A percentile compares a stretch with the other conserved stretches of the same genome.
These are phyloP conservation scores for Parietichytrium sp. DNA, from an alignment of 108 stramenopile genomes.

Conservation along the genomic window DNA sequence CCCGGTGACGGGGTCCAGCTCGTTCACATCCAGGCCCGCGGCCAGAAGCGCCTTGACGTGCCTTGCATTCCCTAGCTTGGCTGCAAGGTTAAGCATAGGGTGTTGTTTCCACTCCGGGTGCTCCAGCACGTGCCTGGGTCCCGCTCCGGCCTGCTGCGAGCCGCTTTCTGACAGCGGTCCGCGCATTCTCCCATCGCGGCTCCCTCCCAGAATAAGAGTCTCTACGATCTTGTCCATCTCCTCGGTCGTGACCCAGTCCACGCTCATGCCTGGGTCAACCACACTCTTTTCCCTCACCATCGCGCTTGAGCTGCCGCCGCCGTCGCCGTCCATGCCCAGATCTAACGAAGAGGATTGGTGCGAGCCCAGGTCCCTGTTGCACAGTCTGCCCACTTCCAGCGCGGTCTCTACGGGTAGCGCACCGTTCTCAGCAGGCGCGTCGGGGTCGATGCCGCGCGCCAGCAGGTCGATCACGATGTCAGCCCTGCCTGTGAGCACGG, in stretches of 20 bases:
- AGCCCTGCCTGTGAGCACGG: slow-evolving; percentile 14
- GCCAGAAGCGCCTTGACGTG: slow-evolving; percentile 29
- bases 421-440: not conserved
- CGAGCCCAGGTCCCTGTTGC: too few species aligned
- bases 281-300: too few species aligned
- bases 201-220: slow-evolving; percentile 9
- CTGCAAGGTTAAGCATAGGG: slow-evolving; percentile 33
- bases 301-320: too few species aligned
- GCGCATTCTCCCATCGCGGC: not conserved
- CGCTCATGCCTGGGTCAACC: too few species aligned
- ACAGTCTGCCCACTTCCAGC: not conserved
- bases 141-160: too few species aligned
- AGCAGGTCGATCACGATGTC: slow-evolving; percentile 22
- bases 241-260: not conserved
- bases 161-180: too few species aligned
- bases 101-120: too few species aligned
- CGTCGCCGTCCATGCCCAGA: too few species aligned
- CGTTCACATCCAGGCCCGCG: slow-evolving; percentile 2
- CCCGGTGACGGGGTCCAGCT: not conserved
- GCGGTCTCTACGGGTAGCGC: slow-evolving; percentile 19
- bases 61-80: not conserved
- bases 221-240: slow-evolving; percentile 18
- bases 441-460: slow-evolving; percentile 10
- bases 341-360: too few species aligned
- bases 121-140: too few species aligned